Evolutionary conservation across 306 rosid genomes (phyloP).

Genomic region (Fragaria iinumae): DNA sequence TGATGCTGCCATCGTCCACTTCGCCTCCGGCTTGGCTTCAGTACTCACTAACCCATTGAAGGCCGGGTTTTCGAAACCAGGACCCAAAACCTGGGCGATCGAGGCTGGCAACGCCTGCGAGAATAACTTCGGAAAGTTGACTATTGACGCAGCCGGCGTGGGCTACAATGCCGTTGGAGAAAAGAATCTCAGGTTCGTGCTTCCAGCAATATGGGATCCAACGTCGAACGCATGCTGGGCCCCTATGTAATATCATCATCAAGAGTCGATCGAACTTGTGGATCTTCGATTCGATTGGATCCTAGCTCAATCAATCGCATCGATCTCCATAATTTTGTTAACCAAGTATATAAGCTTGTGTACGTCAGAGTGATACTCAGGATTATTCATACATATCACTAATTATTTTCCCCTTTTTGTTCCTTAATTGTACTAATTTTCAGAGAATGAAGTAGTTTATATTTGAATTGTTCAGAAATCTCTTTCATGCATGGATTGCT

Average conservation of each 20-base stretch:
- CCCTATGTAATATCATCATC: constrained; percentile 8
- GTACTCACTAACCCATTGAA: constrained; percentile 44
- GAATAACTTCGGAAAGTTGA: constrained; percentile 28
- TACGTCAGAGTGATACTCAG: not conserved
- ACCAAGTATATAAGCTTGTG: not conserved
- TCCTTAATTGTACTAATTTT: not conserved
- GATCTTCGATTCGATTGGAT: not conserved
- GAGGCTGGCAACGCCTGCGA: constrained; percentile 28
- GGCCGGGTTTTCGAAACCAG: constrained; percentile 26
- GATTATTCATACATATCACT: not conserved
- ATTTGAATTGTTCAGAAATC: not conserved
- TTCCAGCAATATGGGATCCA: constrained; percentile 60
- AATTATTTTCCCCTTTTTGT: not conserved
- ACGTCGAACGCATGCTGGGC: constrained; percentile 43
- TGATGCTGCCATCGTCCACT: constrained; percentile 39
- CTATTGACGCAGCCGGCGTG: constrained; percentile 24
- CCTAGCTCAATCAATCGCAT: not conserved
- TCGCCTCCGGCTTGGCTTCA: constrained; percentile 57
- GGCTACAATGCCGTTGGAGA: constrained; percentile 36
- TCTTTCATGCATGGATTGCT: not conserved
- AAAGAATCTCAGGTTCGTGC: constrained; percentile 34
- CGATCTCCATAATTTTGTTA: not conserved
- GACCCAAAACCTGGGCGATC: not conserved
- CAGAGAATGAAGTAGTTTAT: not conserved
- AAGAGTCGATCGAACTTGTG: not conserved